Evolutionary conservation across 1,139 yeast genomes (phyloP).

Genomic region (Taphrina communis): DNA sequence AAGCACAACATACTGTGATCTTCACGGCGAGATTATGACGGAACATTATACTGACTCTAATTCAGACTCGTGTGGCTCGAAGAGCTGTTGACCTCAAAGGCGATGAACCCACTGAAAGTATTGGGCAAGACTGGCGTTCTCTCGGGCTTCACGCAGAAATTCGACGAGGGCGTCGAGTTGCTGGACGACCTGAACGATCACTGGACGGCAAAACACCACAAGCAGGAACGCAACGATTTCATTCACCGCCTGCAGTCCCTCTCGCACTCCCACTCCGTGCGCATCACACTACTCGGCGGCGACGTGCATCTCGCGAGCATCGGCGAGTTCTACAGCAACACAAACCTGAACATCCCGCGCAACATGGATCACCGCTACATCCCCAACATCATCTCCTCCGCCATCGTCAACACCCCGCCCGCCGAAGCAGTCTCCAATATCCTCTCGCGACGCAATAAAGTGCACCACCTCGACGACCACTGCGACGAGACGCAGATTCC

Average conservation of each 20-base stretch:
- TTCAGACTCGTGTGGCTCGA: constrained; percentile 38
- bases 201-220: constrained; percentile 91
- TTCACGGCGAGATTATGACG: no score
- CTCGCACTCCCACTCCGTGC: constrained; percentile 66
- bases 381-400: constrained; percentile 72
- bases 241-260: constrained; percentile 64
- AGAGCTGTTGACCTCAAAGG: constrained; percentile 38
- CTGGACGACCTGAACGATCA: constrained; percentile 42
- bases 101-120: constrained; percentile 39
- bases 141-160: constrained; percentile 33
- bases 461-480: constrained; percentile 40
- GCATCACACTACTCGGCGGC: constrained; percentile 86
- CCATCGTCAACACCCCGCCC: constrained; percentile 91
- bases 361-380: constrained; percentile 50
- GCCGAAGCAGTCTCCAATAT: constrained; percentile 79
- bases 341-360: constrained; percentile 16
- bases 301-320: constrained; percentile 90
- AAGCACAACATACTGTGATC: no score
- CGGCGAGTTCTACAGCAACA: constrained; percentile 65
- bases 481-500: constrained; percentile 40
- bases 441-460: constrained; percentile 31
- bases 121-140: constrained; percentile 38
- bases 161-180: constrained; percentile 63
- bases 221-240: constrained; percentile 72
- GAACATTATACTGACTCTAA: no score